Evolutionary conservation across 2,329 filamentous ascomycete species (phyloP).

Genomic region (Paecilomyces formosus): DNA sequence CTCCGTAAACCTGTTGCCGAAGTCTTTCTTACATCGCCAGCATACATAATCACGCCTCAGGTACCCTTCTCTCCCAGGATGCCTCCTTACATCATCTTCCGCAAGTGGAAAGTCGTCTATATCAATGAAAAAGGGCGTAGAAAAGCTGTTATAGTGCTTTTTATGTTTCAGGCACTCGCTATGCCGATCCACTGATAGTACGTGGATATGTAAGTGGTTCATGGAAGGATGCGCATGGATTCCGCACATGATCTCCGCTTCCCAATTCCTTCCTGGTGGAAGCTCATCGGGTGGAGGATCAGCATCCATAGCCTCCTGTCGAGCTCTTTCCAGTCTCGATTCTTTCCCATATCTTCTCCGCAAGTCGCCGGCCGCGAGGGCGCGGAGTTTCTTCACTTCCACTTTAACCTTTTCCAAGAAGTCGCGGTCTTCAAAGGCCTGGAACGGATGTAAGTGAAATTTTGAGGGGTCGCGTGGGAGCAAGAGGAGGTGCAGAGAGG

Average conservation of each 20-base stretch:
- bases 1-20: conserved; percentile 64
- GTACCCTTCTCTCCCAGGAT: conserved; percentile 51
- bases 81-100: conserved; percentile 55
- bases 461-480: conserved; percentile 63
- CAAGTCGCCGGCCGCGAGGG: conserved; percentile 66
- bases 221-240: conserved; percentile 86
- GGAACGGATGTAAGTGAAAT: conserved; percentile 63
- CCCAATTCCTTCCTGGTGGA: conserved; percentile 72
- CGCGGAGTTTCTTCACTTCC: conserved; percentile 55
- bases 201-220: conserved; percentile 85
- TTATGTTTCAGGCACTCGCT: conserved; percentile 65
- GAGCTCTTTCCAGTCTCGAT: conserved; percentile 56
- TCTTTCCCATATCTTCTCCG: conserved; percentile 57
- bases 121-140: conserved; percentile 72
- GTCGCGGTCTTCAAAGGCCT: conserved; percentile 61
- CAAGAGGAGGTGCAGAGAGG: conserved; percentile 77
- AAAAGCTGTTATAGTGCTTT: conserved; percentile 91
- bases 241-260: conserved; percentile 64
- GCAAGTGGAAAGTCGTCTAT: conserved; percentile 73
- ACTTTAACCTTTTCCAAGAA: conserved; percentile 60
- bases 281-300: conserved; percentile 43
- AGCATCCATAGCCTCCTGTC: conserved; percentile 59
- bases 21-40: conserved; percentile 74
- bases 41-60: conserved; percentile 62
- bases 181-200: conserved; percentile 72